Base-by-base conservation (phyloP, 441 rosid species). In the Gossypium schwendimanii region DNA sequence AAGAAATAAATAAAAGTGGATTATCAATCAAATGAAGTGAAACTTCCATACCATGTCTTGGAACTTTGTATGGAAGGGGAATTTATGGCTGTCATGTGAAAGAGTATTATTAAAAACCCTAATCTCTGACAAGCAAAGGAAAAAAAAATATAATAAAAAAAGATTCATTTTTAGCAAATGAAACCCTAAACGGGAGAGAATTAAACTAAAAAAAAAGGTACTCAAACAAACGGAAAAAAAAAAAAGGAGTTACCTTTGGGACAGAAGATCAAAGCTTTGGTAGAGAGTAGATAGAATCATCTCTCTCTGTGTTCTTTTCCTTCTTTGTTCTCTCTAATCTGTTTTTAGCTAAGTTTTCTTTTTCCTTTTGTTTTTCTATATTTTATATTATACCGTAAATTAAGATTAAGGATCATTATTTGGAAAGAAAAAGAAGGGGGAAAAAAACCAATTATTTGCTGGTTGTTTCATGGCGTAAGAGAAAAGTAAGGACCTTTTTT, bases 231-330 rank as follows among this genome's bases (percentile, higher is more conserved):
- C n/a, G 7, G 3, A 23, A 7, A 28, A 10, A 20, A 41, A 53
- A 21, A 20, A 41, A 61, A 10, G 9, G 44, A 26, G 54, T 12
- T 33, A 70, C 77, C 74, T 72, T 31, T 2, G 50, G 14, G 12
- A 45, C 60, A 7, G 65, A 61, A 39, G 73, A 76, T 70, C 64
- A 49, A 50, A 73, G 39, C 72, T 66, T n/a, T 15, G 78, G 61
- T 36, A 24, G 15, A 65, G 15, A 71, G 41, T n/a, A 73, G 84
- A 81, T 78, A 76, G 73, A 73, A 24, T 55, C 67, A 41, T 60
- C 72, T 59, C 68, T 68, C 61, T 24, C 7, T 15, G 33, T 17
- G 60, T 53, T 33, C 12, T 28, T 31, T 12, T 18, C 7, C 15
- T 14, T 14, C 11, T 21, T 23, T 6, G 17, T 45, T 44, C 70